phyloP scores from a whole-genome alignment of 83 land plant genomes.

The Diphasiastrum complanatum region DNA sequence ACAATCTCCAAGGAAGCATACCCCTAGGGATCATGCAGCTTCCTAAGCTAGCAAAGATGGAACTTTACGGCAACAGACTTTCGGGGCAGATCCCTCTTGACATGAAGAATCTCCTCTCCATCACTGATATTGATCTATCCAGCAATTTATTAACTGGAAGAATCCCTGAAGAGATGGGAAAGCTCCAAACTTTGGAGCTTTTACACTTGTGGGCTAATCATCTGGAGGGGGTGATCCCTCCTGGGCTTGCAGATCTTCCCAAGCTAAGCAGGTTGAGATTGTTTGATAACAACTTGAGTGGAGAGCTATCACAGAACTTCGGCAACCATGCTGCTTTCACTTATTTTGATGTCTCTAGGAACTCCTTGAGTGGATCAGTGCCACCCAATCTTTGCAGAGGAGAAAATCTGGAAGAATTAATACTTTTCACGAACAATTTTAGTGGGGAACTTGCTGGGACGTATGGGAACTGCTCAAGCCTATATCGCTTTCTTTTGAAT shows the following conservation, averaged over 20 bases:
- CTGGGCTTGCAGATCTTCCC: background rate
- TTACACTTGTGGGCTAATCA: background rate
- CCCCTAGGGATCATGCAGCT: slow-evolving; percentile 22
- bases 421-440: no score
- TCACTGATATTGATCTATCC: slow-evolving; percentile 33
- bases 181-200: slow-evolving; percentile 17
- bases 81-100: slow-evolving; percentile 48
- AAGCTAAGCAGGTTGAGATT: background rate
- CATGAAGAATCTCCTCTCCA: slow-evolving; percentile 31
- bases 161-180: slow-evolving; percentile 44
- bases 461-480: no score
- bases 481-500: no score
- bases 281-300: background rate
- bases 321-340: background rate
- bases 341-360: background rate
- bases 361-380: background rate
- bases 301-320: background rate
- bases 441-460: no score
- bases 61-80: slow-evolving; percentile 22
- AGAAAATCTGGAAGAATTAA: no score
- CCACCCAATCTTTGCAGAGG: background rate
- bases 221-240: background rate
- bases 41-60: slow-evolving; percentile 6
- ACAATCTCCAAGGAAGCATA: slow-evolving; percentile 13
- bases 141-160: slow-evolving; percentile 36